Conservation (phyloP, 306 rosid species). For the Prunus davidiana region DNA sequence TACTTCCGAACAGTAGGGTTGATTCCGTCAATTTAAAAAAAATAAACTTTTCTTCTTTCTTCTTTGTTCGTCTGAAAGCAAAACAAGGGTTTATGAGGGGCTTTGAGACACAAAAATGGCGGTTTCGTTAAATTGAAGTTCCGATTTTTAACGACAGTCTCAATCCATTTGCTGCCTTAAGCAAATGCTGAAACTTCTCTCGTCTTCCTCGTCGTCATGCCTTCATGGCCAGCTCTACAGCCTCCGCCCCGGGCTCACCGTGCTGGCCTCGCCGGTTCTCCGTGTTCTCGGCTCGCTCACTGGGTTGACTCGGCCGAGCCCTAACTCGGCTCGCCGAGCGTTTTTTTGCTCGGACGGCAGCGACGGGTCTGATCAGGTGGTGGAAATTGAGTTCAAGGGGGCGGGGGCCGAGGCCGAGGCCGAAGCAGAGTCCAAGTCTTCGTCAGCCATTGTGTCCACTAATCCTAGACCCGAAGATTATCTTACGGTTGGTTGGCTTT, state of each 20-base stretch:
- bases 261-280: constrained; percentile 36
- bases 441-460: constrained; percentile 64
- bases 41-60: background rate
- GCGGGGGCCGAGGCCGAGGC: constrained; percentile 19
- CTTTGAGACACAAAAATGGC: background rate
- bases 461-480: constrained; percentile 70
- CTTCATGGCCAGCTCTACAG: constrained; percentile 35
- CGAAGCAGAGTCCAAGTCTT: constrained; percentile 38
- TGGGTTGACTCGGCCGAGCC: constrained; percentile 26
- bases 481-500: constrained; percentile 49
- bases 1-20: background rate
- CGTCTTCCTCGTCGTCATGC: constrained; percentile 29
- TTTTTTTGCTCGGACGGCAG: constrained; percentile 58
- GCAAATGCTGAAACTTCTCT: constrained; percentile 63
- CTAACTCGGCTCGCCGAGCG: constrained; percentile 33
- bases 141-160: background rate
- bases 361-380: constrained; percentile 44
- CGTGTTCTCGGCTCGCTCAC: constrained; percentile 38
- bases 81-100: constrained; percentile 12
- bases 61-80: background rate
- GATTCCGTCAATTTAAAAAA: background rate
- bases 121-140: background rate
- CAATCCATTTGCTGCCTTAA: background rate
- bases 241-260: constrained; percentile 36
- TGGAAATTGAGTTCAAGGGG: constrained; percentile 45